Base-by-base conservation (phyloP, 2,329 filamentous ascomycete genomes). In the Colletotrichum paranaense region DNA sequence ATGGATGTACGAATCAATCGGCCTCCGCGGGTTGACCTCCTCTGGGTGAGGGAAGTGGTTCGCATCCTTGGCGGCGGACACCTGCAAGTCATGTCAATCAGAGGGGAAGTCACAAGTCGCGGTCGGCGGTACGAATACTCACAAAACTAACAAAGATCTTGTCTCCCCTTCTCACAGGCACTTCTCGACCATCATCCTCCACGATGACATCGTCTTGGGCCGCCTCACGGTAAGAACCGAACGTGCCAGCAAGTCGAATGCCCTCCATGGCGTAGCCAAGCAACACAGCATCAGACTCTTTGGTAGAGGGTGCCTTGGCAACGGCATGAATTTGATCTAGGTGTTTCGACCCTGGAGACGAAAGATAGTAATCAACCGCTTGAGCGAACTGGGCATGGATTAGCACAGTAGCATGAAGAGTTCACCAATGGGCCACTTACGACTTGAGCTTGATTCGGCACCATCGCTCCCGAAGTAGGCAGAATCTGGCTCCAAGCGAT, bases 191-290 rank as follows among this genome's bases (percentile, higher is more conserved):
- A 69, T 92, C 88, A 30, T 90, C 86, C 62, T 90, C 84, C 42
- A 81, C 72, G 59, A 89, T 85, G 1, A 84, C 83, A 62, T 88
- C 85, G 22, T 82, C 78, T 0, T 78, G 80, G 0, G 86, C 81
- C 2, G 88, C 89, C 68, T 89, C 84, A 52, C 92, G 90, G 83
- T 90, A 91, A 1, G 90, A 85, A 11, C 89, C 88, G 67, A 90
- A 89, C 0, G 89, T 89, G 12, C 91, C 90, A 4, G 91, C 90
- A 66, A 95, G 85, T 52, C 93, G 91, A 68, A 93, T 88, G 19
- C 91, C 93, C 81, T 94, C 94, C 85, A 93, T 87, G 56, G 89
- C 90, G 78, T 94, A 95, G 52, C 91, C 92, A 1, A 93, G 86
- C 2, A 96, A 86, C 42, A 89, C 83, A 1, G 90, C 86, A 75